phyloP scores from a whole-genome alignment of 2,329 filamentous ascomycete species.

The Fusarium musae region DNA sequence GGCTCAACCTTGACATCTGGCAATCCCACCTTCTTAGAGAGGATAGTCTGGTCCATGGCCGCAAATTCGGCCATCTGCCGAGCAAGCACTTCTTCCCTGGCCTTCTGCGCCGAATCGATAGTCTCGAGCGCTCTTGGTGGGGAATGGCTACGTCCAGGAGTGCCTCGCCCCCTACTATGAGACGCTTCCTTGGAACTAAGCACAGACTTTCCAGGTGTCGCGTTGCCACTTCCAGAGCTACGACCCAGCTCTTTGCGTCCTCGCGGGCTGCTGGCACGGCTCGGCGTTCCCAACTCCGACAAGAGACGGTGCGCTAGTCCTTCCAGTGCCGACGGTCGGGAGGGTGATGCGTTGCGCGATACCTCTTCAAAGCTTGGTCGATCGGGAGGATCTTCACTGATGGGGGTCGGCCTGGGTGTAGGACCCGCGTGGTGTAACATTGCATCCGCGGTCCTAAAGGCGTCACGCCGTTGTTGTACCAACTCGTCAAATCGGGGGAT shows the following conservation, averaged over 20 bases:
- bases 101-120: conserved; percentile 44
- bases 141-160: conserved; percentile 55
- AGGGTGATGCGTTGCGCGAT: conserved; percentile 62
- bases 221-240: conserved; percentile 47
- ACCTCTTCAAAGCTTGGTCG: conserved; percentile 56
- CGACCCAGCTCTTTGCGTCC: conserved; percentile 59
- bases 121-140: conserved; percentile 49
- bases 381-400: conserved; percentile 53
- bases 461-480: conserved; percentile 71
- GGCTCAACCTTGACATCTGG: conserved; percentile 56
- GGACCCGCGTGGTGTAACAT: conserved; percentile 53
- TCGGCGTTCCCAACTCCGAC: conserved; percentile 67
- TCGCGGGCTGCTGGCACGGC: conserved; percentile 60
- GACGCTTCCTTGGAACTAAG: conserved; percentile 58
- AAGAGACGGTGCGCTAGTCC: conserved; percentile 71
- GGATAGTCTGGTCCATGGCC: conserved; percentile 71
- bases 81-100: conserved; percentile 50
- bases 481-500: conserved; percentile 80
- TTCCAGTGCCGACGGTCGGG: conserved; percentile 66
- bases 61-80: conserved; percentile 70
- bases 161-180: conserved; percentile 49
- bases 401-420: conserved; percentile 45
- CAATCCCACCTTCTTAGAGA: conserved; percentile 64
- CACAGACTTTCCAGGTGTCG: conserved; percentile 49
- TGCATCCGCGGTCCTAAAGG: conserved; percentile 69